Evolutionary conservation across 164 flowering plant species (phyloP), one percentile per base, ranked within the genome.

Genomic region (Tinospora cordifolia): DNA sequence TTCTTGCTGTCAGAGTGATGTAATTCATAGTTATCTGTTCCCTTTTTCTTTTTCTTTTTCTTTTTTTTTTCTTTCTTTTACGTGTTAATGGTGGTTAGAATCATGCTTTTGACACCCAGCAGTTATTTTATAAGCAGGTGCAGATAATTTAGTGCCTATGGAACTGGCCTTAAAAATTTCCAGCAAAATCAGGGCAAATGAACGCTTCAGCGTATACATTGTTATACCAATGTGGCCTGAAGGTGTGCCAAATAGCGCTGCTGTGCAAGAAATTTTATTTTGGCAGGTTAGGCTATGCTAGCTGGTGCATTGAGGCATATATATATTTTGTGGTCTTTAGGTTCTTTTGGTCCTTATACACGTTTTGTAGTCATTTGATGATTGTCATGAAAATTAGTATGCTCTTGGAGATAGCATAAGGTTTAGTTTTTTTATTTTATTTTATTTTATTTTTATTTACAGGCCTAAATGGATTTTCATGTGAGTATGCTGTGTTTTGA

Each of bases 181-280:
- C 0, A 86, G 84, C 81, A 88, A 90, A 77, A 90, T 90, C 63
- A 81, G 63, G 17, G 81, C 81, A 46, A 81, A 82, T 24, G 90
- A 90, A 72, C 83, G 86, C n/a, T 90, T 90, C 68, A 68, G 84
- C 22, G 93, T 83, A 3, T 90, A 87, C 71, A 71, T 90, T 60
- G 87, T 88, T 3, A 84, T 90, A 65, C 95, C 88, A 59, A 83
- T 87, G 95, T 90, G 93, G 93, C 96, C 93, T 22, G 93, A 90
- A 79, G 96, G 93, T 40, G 79, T 83, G 63, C 89, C 93, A 38
- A 79, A 78, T 19, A 79, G 86, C 70, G 81, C 84, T 69, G 62
- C 91, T 62, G 83, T 90, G 69, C 96, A 90, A 73, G 93, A 88
- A 81, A 90, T 88, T 78, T 83, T 90, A 9, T 90, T 74, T 76